Evolutionary conservation across 73 alveolate species (phyloP).

Genomic region (Blepharisma japonicum): DNA sequence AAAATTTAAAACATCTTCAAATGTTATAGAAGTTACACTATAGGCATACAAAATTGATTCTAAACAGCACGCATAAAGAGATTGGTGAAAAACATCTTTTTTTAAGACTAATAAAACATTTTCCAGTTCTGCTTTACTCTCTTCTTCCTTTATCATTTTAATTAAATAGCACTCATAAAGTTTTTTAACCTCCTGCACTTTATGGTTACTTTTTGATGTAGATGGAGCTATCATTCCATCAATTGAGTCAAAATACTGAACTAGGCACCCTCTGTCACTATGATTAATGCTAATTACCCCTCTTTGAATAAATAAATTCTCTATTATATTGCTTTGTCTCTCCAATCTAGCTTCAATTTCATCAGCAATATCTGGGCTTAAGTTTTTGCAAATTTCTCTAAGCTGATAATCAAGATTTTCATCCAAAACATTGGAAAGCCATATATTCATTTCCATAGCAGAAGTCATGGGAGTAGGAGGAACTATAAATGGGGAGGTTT

Average conservation of each 20-base stretch:
- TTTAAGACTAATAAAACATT: background rate
- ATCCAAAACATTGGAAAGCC: background rate
- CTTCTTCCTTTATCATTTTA: background rate
- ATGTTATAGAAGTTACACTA: background rate
- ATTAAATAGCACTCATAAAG: background rate
- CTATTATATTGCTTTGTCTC: background rate
- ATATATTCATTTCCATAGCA: background rate
- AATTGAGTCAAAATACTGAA: too few relatives aligned
- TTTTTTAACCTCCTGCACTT: background rate
- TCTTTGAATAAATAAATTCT: background rate
- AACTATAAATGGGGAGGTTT: background rate
- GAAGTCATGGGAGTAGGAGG: constrained; percentile 6
- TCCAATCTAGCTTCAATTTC: background rate
- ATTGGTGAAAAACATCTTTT: background rate
- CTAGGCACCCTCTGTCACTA: background rate
- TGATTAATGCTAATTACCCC: background rate
- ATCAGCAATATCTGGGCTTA: background rate
- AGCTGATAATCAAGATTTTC: background rate
- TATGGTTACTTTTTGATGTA: background rate
- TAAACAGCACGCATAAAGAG: background rate
- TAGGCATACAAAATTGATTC: background rate
- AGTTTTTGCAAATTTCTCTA: background rate
- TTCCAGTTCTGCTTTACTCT: background rate
- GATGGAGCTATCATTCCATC: too few relatives aligned
- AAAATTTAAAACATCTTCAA: background rate